phyloP scores from a whole-genome alignment of 306 rosid species.

The barrel medic (Medicago truncatula) region DNA sequence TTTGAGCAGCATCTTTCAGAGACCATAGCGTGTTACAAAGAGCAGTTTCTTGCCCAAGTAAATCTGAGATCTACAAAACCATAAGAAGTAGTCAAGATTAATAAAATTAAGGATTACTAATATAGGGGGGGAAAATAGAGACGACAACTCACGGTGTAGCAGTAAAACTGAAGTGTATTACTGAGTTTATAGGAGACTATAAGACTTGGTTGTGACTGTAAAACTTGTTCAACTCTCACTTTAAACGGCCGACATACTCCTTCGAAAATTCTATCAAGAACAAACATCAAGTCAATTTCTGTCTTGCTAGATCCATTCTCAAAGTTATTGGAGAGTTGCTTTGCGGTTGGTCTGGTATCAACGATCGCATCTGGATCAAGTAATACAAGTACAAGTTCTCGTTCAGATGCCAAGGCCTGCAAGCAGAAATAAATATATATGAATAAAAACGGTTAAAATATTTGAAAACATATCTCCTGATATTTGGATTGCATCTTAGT shows the following conservation, averaged over 20 bases:
- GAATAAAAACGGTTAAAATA: conserved; percentile 18
- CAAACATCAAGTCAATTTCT: conserved; percentile 83
- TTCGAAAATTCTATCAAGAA: conserved; percentile 96
- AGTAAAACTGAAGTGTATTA: conserved; percentile 88
- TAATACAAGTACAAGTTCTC: conserved; percentile 79
- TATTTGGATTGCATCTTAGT: not conserved
- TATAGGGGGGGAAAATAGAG: conserved; percentile 20
- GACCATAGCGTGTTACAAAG: conserved; percentile 84
- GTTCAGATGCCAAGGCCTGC: conserved; percentile 99
- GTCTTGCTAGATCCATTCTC: conserved; percentile 65
- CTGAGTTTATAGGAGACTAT: conserved; percentile 90
- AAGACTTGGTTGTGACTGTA: conserved; percentile 93
- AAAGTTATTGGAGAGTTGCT: conserved; percentile 56
- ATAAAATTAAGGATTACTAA: conserved; percentile 1
- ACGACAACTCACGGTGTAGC: conserved; percentile 81
- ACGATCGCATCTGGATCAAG: conserved; percentile 81
- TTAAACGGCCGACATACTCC: conserved; percentile 99
- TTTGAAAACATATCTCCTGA: not conserved
- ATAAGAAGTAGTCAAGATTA: conserved; percentile 36
- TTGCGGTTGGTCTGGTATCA: conserved; percentile 64
- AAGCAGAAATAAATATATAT: conserved; percentile 27
- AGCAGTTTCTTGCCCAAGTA: conserved; percentile 91
- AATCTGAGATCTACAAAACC: conserved; percentile 77
- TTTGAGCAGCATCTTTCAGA: conserved; percentile 91
- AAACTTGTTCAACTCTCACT: conserved; percentile 97